Evolutionary conservation across 768 basidiomycete species (phyloP).

Genomic region (Tylopilus subfusipes): DNA sequence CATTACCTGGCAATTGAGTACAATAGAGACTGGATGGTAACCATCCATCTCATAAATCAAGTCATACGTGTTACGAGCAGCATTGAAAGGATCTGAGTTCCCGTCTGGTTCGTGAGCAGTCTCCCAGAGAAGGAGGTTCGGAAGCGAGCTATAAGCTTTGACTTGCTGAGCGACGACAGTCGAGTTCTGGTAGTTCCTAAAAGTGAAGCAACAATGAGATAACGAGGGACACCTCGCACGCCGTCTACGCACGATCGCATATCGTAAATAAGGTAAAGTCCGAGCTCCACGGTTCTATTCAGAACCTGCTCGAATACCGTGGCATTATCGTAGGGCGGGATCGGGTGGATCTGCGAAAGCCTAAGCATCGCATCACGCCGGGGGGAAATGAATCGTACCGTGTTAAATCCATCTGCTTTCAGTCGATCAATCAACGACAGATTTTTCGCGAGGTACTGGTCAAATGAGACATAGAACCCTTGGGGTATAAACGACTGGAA

Average conservation of each 20-base stretch:
- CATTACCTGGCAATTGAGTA: slow-evolving; percentile 44
- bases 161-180: slow-evolving; percentile 63
- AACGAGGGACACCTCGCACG: background rate
- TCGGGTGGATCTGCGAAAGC: slow-evolving; percentile 58
- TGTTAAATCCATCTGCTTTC: slow-evolving; percentile 49
- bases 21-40: slow-evolving; percentile 57
- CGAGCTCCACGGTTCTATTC: slow-evolving; percentile 14
- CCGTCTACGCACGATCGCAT: slow-evolving; percentile 54
- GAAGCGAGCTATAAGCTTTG: slow-evolving; percentile 56
- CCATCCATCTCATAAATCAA: slow-evolving; percentile 48
- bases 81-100: slow-evolving; percentile 59
- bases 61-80: slow-evolving; percentile 46
- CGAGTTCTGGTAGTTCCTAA: slow-evolving; percentile 56
- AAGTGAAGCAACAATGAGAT: background rate
- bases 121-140: slow-evolving; percentile 69
- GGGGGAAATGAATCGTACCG: slow-evolving; percentile 9
- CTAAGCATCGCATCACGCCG: slow-evolving; percentile 18
- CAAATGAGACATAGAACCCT: slow-evolving; percentile 70
- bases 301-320: slow-evolving; percentile 33
- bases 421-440: slow-evolving; percentile 51
- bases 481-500: slow-evolving; percentile 55
- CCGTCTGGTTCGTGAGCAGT: slow-evolving; percentile 75
- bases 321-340: slow-evolving; percentile 61
- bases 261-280: slow-evolving; percentile 71
- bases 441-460: slow-evolving; percentile 50